phyloP scores from a whole-genome alignment of 2,329 filamentous ascomycete species.

The Nothopassalora personata region DNA sequence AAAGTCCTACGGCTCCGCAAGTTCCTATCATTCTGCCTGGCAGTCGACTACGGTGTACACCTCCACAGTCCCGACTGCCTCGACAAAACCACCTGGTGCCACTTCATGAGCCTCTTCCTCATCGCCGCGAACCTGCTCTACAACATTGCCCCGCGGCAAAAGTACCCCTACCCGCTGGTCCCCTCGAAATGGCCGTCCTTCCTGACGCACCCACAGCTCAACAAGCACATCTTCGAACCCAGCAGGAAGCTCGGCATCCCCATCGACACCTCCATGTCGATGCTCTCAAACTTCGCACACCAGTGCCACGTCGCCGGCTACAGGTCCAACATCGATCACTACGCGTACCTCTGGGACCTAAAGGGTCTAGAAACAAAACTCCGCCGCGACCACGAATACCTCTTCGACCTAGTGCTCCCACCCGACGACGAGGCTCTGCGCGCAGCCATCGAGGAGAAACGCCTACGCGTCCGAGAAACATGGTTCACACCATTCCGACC shows the following conservation, averaged over 20 bases:
- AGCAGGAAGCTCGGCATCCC: background rate
- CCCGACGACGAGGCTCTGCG: background rate
- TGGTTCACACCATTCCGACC: background rate
- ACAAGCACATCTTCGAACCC: background rate
- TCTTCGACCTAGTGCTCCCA: background rate
- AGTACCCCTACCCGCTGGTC: too few relatives aligned
- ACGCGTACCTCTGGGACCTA: background rate
- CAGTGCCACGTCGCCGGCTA: background rate
- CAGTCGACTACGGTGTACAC: slow-evolving; percentile 1
- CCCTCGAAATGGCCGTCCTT: background rate
- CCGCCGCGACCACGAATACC: background rate
- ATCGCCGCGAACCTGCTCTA: background rate
- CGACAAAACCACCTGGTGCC: background rate
- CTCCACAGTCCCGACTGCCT: background rate
- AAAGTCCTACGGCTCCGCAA: background rate
- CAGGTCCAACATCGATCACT: background rate
- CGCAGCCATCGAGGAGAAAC: background rate
- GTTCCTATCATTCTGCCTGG: slow-evolving; percentile 3
- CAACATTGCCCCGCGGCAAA: too few relatives aligned
- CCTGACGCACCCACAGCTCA: background rate
- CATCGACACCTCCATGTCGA: background rate
- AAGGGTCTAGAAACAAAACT: background rate
- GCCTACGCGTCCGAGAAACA: background rate
- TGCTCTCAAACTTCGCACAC: background rate
- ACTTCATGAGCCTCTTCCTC: background rate